phyloP scores from a whole-genome alignment of 2,329 filamentous ascomycete genomes.

The Ascochyta viciae-villosae region DNA sequence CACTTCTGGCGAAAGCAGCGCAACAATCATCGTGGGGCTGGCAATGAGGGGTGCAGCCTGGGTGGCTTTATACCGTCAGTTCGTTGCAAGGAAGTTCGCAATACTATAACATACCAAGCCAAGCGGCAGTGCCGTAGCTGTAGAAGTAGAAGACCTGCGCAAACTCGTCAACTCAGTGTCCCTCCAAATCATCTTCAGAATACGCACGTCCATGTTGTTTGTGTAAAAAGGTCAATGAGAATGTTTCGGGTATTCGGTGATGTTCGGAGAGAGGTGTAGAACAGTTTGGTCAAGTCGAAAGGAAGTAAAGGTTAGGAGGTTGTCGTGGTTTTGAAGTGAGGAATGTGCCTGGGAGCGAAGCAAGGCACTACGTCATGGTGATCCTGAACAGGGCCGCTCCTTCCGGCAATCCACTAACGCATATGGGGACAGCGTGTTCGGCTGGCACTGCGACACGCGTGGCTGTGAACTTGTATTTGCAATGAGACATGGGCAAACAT shows the following conservation, averaged over 20 bases:
- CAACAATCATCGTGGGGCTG: conserved; percentile 67
- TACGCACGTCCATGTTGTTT: conserved; percentile 16
- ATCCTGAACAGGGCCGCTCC: conserved; percentile 1
- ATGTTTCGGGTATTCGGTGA: background rate
- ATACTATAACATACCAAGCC: conserved; percentile 39
- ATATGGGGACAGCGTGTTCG: background rate
- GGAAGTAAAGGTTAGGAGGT: background rate
- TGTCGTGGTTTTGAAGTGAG: conserved; percentile 11
- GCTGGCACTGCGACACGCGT: conserved; percentile 5
- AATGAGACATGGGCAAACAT: conserved; percentile 6
- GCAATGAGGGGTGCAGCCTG: conserved; percentile 63
- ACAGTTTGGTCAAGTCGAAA: background rate
- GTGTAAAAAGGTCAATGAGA: background rate
- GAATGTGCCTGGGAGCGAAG: conserved; percentile 11
- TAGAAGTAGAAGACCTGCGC: conserved; percentile 54
- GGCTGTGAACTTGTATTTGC: conserved; percentile 8
- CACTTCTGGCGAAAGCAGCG: conserved; percentile 65
- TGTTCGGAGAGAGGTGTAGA: background rate
- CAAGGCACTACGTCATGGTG: conserved; percentile 13
- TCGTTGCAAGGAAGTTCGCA: background rate
- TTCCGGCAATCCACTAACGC: conserved; percentile 2
- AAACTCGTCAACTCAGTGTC: conserved; percentile 24
- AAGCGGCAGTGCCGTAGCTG: conserved; percentile 53
- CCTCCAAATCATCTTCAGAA: background rate
- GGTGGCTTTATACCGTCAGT: conserved; percentile 37